Base-by-base conservation (phyloP, 2,329 filamentous ascomycete species). In the Myriosclerotinia scirpicola region DNA sequence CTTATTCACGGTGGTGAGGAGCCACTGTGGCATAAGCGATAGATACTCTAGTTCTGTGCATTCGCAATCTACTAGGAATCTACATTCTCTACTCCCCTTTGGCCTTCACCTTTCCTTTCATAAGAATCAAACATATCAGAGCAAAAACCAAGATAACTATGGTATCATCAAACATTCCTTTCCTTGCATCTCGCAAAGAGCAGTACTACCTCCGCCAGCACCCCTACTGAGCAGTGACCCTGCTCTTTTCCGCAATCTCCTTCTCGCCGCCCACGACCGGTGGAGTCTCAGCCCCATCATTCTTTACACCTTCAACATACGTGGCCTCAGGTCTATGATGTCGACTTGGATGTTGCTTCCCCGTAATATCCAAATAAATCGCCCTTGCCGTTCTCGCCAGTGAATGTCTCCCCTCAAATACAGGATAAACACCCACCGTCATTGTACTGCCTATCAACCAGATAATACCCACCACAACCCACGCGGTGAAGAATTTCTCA, bases 401-500 rank as follows among this genome's bases (percentile, higher is more conserved):
- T 1, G 89, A 93, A 66, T 82, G 78, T 1, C 93, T 80, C 0
- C 92, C 91, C 75, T 97, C 92, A 77, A 85, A 95, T 1, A 95
- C 79, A 8, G 93, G 93, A 78, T 90, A 97, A 0, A 97, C 50
- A 0, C 91, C 92, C 0, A 97, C 92, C 12, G 87, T 89, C 65
- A 89, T 81, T 2, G 88, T 80, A 3, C 87, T 90, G 73, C 85
- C 86, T 76, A 93, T 92, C 71, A 94, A 84, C 91, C 91, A 95
- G 53, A 93, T 81, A 65, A 95, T 90, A 12, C 89, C 90, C 11
- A 92, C 85, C 1, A 86, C 83, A 14, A 93, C 86, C 90, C 90
- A 94, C 55, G 90, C 90, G 0, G 90, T 91, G 78, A 94, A 95
- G 81, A 95, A 95, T 34, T 82, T 83, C 81, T 91, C 90, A 77